phyloP scores from a whole-genome alignment of 2,329 filamentous ascomycete species.

The Rosellinia necatrix region DNA sequence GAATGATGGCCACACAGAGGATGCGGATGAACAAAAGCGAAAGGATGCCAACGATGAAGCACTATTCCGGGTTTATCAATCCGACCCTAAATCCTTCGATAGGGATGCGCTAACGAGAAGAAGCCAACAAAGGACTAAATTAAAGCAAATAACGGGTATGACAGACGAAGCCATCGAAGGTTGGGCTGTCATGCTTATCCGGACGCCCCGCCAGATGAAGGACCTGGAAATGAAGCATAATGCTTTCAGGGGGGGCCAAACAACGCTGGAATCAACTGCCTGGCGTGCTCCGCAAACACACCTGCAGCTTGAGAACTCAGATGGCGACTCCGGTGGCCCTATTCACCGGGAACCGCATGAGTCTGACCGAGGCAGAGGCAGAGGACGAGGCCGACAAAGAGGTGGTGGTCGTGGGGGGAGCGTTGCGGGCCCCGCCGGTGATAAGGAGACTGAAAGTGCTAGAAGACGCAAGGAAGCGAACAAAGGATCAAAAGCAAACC shows the following conservation, averaged over 20 bases:
- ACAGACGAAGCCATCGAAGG: slow-evolving; percentile 93
- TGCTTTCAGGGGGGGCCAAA: slow-evolving; percentile 69
- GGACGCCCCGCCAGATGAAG: slow-evolving; percentile 71
- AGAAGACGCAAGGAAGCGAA: slow-evolving; percentile 79
- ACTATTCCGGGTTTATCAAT: slow-evolving; percentile 74
- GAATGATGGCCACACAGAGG: slow-evolving; percentile 67
- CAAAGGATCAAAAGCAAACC: slow-evolving; percentile 82
- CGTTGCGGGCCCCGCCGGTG: slow-evolving; percentile 67
- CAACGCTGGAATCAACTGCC: slow-evolving; percentile 65
- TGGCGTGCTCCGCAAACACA: slow-evolving; percentile 62
- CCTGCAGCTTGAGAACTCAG: slow-evolving; percentile 62
- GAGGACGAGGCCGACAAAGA: slow-evolving; percentile 54
- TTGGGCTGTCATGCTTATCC: slow-evolving; percentile 83
- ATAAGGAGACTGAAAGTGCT: slow-evolving; percentile 73
- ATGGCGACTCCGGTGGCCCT: slow-evolving; percentile 48
- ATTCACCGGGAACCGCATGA: slow-evolving; percentile 51
- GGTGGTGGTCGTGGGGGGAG: slow-evolving; percentile 60
- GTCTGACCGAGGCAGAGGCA: slow-evolving; percentile 52
- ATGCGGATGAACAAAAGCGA: slow-evolving; percentile 49
- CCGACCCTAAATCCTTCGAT: slow-evolving; percentile 67
- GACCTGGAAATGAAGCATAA: slow-evolving; percentile 73
- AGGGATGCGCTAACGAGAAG: slow-evolving; percentile 73
- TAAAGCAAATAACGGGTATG: slow-evolving; percentile 82
- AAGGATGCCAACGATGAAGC: slow-evolving; percentile 67
- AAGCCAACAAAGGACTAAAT: slow-evolving; percentile 61